Evolutionary conservation across 129 eudicot species (phyloP), one percentile per base, ranked within the genome.

Genomic region (Gnaphalium uliginosum): DNA sequence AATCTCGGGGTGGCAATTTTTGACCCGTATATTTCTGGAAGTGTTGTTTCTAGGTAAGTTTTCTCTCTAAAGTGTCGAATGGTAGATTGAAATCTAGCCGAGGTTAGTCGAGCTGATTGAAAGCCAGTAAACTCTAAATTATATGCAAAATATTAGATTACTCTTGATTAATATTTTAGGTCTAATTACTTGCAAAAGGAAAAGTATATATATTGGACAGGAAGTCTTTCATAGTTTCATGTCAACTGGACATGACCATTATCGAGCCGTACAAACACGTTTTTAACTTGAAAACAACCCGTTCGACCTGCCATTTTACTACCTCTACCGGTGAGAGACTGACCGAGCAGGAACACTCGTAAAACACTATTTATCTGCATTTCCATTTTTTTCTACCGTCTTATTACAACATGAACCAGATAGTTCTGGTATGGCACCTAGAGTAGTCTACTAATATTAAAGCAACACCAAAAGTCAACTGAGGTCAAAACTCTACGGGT

Each of bases 321-420:
- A 17, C 23, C 43, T 14, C 23, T 39, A 29, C 59, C 8, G 33
- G 61, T 13, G 70, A 61, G 33, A 65, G 43, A 56, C 23, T 56
- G 61, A 56, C 61, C 19, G 53, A 19, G 27, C 51, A 35, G 18
- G 63, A 54, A 27, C 66, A 23, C 51, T 24, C 41, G 63, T 50
- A 61, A 60, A 78, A 78, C 66, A 71, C 67, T 64, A 72, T 3
- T 72, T 27, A 66, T 79, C 61, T 73, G 35, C 41, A 79, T 15
- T 66, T 66, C 24, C 77, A 71, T 71, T 71, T 67, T 22, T 70
- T 32, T 54, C 5, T 39, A 64, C 73, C 0, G 24, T 78, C 72
- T 79, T 79, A 79, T 79, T 73, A 72, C 68, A 64, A 72, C 62
- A 72, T 39, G 11, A 79, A 66, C 76, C 48, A 58, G 70, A 26